Evolutionary conservation across 2,329 filamentous ascomycete species (phyloP), one percentile per base, ranked within the genome.

Genomic region (Geosmithia morbida): DNA sequence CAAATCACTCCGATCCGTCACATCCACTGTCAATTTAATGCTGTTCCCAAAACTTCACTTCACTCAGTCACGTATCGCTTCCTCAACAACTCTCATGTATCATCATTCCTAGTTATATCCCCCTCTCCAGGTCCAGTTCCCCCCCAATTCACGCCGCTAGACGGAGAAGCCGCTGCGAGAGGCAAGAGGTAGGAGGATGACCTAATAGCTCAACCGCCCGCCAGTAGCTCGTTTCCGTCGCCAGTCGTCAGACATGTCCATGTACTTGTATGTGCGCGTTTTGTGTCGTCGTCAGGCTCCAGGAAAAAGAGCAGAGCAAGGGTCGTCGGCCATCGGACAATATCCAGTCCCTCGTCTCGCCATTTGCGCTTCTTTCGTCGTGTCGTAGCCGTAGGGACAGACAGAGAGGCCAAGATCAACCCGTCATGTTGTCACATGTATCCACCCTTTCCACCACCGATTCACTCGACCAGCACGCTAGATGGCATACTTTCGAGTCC

Each of bases 401-500:
- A 33, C 41, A 42, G 8, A 43, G 17, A 42, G 41, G 18, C 13
- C 13, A 19, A 26, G 20, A 17, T 30, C 2, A 8, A 26, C 29
- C 26, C 26, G 20, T 26, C 30, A 19, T 45, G 43, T 17, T 22
- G 11, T 26, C 5, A 37, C 43, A 41, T 41, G n/a, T 17, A 33
- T 33, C 19, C 45, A 7, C 33, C 33, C 6, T 37, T 13, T 11
- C 33, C 45, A 29, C 17, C 33, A 22, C n/a, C n/a, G 4, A 16
- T 10, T 37, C 40, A 26, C 22, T 26, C 22, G 22, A 26, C 22
- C 20, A 19, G 8, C 29, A 46, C 51, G 52, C 58, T 76, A 97
- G 69, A 97, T 92, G 63, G 92, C 92, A 66, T 97, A 97, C 78
- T 98, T 98, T 68, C 90, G 81, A 60, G 92, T 98, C 92, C 92